Evolutionary conservation across 164 flowering plant genomes (phyloP).

Genomic region (Brasenia schreberi): DNA sequence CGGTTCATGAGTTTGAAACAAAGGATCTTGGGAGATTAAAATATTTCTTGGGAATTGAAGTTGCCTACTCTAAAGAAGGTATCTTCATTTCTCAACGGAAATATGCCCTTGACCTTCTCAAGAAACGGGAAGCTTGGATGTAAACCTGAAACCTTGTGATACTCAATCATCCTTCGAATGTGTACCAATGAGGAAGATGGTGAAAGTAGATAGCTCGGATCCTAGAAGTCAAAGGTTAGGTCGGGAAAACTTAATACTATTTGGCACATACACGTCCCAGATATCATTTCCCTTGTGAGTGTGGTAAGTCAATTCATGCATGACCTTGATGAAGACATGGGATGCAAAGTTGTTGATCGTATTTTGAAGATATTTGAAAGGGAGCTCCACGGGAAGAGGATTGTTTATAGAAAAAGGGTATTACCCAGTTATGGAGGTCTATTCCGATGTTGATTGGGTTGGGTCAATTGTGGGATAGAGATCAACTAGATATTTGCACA

Average conservation of each 20-base stretch:
- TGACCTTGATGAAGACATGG: neutral
- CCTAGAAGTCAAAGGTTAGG: neutral
- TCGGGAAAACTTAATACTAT: neutral
- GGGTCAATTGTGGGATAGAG: neutral
- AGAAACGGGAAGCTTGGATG: neutral
- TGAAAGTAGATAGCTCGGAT: neutral
- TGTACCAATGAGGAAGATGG: neutral
- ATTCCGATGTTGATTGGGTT: neutral
- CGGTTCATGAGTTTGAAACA: neutral
- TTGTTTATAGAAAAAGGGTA: neutral
- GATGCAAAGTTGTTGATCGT: neutral
- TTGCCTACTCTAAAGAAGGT: neutral
- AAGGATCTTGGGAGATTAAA: too few relatives aligned
- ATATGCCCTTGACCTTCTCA: too few relatives aligned
- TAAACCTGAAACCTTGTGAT: neutral
- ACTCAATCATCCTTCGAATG: neutral
- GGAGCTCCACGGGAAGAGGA: neutral
- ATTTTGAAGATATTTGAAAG: neutral
- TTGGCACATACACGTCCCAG: neutral
- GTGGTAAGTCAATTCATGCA: neutral
- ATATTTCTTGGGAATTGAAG: neutral
- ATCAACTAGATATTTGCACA: neutral
- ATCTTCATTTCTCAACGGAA: neutral
- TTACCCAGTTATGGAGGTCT: neutral
- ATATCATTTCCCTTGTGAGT: neutral